These are phyloP conservation scores for Massarina eburnea DNA, from an alignment of 2,329 filamentous ascomycete species.

Conservation along the genomic window DNA sequence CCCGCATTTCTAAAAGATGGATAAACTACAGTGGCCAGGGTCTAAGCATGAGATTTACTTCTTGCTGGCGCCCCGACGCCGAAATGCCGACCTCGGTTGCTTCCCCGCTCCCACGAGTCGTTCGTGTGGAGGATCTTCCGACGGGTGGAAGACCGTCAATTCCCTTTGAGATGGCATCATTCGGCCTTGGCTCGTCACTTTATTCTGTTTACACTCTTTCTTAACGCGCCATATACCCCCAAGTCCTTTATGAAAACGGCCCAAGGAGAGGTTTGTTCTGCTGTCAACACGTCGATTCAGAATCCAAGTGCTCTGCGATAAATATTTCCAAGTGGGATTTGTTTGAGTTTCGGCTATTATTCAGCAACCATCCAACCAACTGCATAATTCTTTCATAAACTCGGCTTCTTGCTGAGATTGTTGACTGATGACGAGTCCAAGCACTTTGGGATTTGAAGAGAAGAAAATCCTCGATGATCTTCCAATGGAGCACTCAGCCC, in stretches of 20 bases:
- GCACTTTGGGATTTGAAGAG: conserved; percentile 15
- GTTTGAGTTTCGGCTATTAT: too few species aligned
- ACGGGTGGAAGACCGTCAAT: neutral
- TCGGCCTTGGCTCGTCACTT: neutral
- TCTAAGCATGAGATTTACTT: too few species aligned
- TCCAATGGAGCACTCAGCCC: neutral
- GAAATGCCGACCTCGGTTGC: conserved; percentile 27
- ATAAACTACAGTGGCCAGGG: too few species aligned
- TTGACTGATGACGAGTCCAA: conserved; percentile 9
- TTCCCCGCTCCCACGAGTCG: conserved; percentile 25
- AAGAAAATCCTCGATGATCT: conserved; percentile 11
- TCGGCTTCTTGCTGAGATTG: neutral
- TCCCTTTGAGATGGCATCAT: neutral
- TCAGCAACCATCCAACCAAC: too few species aligned
- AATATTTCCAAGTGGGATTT: too few species aligned
- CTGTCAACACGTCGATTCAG: too few species aligned
- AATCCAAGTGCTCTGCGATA: too few species aligned
- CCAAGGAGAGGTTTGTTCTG: too few species aligned
- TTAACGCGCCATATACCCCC: neutral
- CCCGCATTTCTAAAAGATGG: too few species aligned
- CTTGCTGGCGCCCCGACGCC: neutral
- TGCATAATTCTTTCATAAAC: too few species aligned
- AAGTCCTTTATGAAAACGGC: too few species aligned
- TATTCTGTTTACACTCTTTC: neutral
- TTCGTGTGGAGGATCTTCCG: neutral